Conservation (phyloP, 148 eudicot species). For the Hydrangea macrophylla region DNA sequence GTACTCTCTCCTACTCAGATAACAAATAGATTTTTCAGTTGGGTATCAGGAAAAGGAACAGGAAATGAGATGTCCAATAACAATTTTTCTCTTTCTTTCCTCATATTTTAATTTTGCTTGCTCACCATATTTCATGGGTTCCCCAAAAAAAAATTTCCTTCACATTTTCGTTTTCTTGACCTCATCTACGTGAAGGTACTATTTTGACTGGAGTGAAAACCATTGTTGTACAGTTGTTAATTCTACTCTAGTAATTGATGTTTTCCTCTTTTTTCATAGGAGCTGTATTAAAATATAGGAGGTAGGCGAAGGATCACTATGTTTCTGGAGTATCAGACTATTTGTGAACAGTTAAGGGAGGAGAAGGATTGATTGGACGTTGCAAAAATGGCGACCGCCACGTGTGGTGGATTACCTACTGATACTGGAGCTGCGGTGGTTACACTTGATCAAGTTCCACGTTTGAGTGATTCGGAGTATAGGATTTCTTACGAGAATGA, state of each 20-base stretch:
- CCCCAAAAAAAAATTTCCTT: no score
- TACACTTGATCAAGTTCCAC: constrained; percentile 89
- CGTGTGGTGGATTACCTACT: constrained; percentile 65
- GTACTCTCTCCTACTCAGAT: no score
- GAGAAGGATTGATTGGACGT: constrained; percentile 19
- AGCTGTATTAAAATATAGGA: not conserved
- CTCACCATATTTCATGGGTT: no score
- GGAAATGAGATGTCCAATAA: no score
- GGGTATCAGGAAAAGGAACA: no score
- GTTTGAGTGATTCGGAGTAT: constrained; percentile 84
- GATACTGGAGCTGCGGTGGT: constrained; percentile 79
- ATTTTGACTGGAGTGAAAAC: not conserved
- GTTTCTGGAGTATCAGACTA: constrained; percentile 8
- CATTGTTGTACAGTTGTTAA: not conserved
- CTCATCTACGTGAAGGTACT: not conserved
- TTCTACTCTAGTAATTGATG: not conserved
- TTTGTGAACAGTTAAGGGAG: constrained; percentile 10
- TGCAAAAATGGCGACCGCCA: constrained; percentile 47
- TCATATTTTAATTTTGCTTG: no score
- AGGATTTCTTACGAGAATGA: constrained; percentile 61
- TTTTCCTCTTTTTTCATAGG: not conserved
- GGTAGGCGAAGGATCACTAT: not conserved
- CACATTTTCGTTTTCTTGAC: no score
- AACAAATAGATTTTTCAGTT: no score
- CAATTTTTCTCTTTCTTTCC: no score